These are phyloP conservation scores for Neurospora sp. DNA, from an alignment of 495 filamentous ascomycete species.

Conservation along the genomic window DNA sequence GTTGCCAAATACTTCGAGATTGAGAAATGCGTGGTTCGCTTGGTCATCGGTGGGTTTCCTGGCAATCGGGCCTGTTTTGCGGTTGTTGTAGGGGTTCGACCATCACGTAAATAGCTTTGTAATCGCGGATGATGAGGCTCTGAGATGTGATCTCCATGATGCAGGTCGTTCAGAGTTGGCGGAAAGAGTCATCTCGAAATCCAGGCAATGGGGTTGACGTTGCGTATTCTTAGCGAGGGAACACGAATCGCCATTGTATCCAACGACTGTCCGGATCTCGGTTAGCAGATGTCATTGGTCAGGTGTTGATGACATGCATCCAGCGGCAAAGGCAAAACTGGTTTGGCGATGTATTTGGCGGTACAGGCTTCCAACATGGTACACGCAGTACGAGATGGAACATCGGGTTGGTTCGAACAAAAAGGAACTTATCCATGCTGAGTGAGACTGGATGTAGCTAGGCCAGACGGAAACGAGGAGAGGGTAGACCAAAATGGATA, in stretches of 20 bases:
- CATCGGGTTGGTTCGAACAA: neutral
- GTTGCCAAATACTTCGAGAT: neutral
- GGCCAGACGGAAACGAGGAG: neutral
- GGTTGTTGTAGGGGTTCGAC: neutral
- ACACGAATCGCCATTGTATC: neutral
- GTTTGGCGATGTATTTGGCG: neutral
- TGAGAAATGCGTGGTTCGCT: neutral
- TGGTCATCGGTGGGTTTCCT: neutral
- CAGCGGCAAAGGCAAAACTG: neutral
- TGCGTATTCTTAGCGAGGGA: neutral
- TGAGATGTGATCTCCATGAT: neutral
- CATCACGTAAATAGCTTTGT: neutral
- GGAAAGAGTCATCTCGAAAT: neutral
- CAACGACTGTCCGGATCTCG: neutral
- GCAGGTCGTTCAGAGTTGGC: neutral
- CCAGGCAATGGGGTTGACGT: neutral
- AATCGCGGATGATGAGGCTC: neutral
- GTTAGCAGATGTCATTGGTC: neutral
- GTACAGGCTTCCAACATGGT: neutral
- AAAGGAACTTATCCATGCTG: neutral
- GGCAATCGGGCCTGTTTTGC: neutral
- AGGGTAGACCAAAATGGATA: neutral
- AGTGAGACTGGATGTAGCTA: neutral
- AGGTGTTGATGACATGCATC: neutral
- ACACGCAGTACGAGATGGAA: neutral